phyloP scores from a whole-genome alignment of 371 early-diverging fungal genomes.

The Funneliformis caledonium region DNA sequence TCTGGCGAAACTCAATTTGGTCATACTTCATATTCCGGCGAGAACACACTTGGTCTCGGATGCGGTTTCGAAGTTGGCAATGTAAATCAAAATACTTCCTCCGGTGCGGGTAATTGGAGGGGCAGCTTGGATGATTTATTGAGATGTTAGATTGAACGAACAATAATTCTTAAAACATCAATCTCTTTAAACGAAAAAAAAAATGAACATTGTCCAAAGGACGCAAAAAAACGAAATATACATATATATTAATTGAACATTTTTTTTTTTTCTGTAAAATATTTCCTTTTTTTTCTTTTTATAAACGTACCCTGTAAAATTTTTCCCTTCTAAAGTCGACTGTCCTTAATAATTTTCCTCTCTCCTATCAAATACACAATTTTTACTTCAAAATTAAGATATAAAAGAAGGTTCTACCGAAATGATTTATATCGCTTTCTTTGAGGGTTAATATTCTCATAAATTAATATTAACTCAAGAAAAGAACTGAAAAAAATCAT shows the following conservation, averaged over 20 bases:
- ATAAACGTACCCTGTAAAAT: too few relatives aligned
- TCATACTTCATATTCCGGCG: neutral
- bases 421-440: too few relatives aligned
- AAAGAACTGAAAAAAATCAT: too few relatives aligned
- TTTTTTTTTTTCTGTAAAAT: conserved; percentile 5
- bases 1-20: conserved; percentile 26
- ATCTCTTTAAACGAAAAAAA: neutral
- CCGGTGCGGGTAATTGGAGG: conserved; percentile 23
- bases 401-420: neutral
- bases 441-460: too few relatives aligned
- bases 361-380: neutral
- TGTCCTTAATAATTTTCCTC: neutral
- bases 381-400: neutral
- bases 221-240: neutral
- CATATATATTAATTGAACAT: conserved; percentile 21
- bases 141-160: neutral
- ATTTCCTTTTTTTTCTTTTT: neutral
- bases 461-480: too few relatives aligned
- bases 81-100: neutral
- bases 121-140: neutral
- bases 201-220: conserved; percentile 1
- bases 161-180: neutral
- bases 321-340: neutral
- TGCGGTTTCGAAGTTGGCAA: neutral
- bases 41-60: neutral